Evolutionary conservation across 2,329 filamentous ascomycete species (phyloP).

Genomic region (Diaporthe helianthi): DNA sequence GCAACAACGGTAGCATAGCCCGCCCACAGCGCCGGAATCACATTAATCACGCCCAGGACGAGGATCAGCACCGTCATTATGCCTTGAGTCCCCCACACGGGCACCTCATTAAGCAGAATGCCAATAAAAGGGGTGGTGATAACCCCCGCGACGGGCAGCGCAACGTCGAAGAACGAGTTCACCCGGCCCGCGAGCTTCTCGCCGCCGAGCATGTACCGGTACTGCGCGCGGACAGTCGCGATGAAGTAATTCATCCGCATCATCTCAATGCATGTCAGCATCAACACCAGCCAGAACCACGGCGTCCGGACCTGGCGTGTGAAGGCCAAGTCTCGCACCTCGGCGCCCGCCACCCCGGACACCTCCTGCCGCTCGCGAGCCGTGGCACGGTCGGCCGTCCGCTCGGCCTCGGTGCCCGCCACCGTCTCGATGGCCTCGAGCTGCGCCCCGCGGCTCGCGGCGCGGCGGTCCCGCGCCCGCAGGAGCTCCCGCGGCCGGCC

Average conservation of each 20-base stretch:
- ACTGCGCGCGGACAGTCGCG: conserved; percentile 73
- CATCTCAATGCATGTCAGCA: conserved; percentile 70
- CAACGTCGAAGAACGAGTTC: conserved; percentile 52
- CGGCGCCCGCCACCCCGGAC: conserved; percentile 73
- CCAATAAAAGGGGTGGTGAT: conserved; percentile 76
- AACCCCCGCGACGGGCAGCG: conserved; percentile 73
- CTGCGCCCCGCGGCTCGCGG: conserved; percentile 60
- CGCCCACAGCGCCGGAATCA: conserved; percentile 56
- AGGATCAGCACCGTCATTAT: conserved; percentile 67
- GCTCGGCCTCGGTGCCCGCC: conserved; percentile 62
- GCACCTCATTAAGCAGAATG: conserved; percentile 69
- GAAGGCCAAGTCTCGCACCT: conserved; percentile 69
- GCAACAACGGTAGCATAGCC: conserved; percentile 71
- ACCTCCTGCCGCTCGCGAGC: conserved; percentile 57
- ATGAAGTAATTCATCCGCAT: conserved; percentile 75
- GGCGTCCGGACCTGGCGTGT: conserved; percentile 69
- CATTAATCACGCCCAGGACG: conserved; percentile 69
- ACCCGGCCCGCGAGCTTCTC: conserved; percentile 46
- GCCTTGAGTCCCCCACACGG: conserved; percentile 65
- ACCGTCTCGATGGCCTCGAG: conserved; percentile 69
- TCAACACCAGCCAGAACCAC: conserved; percentile 75
- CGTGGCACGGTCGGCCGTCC: conserved; percentile 63
- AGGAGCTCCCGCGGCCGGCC: conserved; percentile 47
- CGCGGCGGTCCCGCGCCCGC: conserved; percentile 50
- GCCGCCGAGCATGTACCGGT: conserved; percentile 67